These are phyloP conservation scores for Capsicum pubescens DNA, from an alignment of 257 asterid species.

Conservation along the genomic window DNA sequence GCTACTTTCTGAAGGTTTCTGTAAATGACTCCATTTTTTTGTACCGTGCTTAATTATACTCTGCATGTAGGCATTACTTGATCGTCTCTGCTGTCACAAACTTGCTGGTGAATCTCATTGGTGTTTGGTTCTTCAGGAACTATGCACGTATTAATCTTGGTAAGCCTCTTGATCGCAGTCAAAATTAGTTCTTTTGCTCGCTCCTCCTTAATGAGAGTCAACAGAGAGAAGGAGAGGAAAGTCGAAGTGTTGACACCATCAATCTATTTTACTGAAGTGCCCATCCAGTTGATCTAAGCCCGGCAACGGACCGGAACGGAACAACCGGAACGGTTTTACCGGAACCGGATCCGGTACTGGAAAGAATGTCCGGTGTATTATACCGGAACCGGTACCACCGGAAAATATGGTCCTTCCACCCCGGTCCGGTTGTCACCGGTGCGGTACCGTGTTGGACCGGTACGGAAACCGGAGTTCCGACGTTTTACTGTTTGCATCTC, in stretches of 20 bases:
- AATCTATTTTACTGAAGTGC: neutral
- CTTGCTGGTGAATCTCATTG: conserved; percentile 93
- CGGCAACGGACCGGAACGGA: too few relatives aligned
- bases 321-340: too few relatives aligned
- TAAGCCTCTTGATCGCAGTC: conserved; percentile 43
- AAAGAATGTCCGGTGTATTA: too few relatives aligned
- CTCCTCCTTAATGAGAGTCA: neutral
- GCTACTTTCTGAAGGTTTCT: conserved; percentile 22
- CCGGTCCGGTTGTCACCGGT: too few relatives aligned
- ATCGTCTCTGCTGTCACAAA: conserved; percentile 91
- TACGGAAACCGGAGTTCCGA: too few relatives aligned
- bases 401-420: too few relatives aligned
- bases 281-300: conserved; percentile 8
- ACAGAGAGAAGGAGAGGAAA: neutral
- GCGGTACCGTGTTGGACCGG: too few relatives aligned
- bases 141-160: conserved; percentile 94
- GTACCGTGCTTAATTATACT: conserved; percentile 28
- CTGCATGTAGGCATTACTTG: conserved; percentile 80
- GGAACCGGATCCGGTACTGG: too few relatives aligned
- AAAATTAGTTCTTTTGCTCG: conserved; percentile 17
- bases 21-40: conserved; percentile 2
- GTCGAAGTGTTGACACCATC: conserved; percentile 7
- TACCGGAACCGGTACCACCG: too few relatives aligned
- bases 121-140: conserved; percentile 96
- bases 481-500: too few relatives aligned